A percentile compares a stretch with the other conserved stretches of the same genome.
phyloP scores from a whole-genome alignment of 345 rosid genomes.

The Cardamine occulta region DNA sequence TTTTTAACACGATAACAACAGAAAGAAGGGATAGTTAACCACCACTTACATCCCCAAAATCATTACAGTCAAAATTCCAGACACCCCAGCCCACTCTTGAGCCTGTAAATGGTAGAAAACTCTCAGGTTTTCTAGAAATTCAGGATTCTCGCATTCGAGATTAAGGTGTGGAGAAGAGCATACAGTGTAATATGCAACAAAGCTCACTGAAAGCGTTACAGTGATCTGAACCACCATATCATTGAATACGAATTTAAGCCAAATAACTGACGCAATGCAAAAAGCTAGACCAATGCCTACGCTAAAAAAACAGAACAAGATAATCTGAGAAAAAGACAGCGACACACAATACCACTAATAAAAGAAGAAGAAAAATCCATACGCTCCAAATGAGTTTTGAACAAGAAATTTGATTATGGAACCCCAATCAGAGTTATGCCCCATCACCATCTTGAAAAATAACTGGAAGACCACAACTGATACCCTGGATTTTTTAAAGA shows the following conservation, averaged over 20 bases:
- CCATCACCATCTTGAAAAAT: conserved; percentile 81
- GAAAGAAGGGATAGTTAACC: conserved; percentile 26
- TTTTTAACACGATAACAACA: not conserved
- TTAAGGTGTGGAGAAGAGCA: conserved; percentile 38
- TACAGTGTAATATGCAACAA: conserved; percentile 84
- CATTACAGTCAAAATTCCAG: conserved; percentile 96
- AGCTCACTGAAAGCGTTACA: conserved; percentile 91
- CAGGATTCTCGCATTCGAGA: conserved; percentile 4
- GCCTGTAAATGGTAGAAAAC: conserved; percentile 56
- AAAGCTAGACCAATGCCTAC: conserved; percentile 89
- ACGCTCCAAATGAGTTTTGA: conserved; percentile 87
- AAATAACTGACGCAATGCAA: conserved; percentile 81
- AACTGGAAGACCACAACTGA: conserved; percentile 92
- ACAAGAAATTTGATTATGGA: conserved; percentile 68
- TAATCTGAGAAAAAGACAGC: conserved; percentile 13
- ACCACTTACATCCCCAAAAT: conserved; percentile 86
- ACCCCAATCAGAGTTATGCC: conserved; percentile 57
- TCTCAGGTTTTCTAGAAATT: conserved; percentile 3
- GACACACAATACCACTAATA: not conserved
- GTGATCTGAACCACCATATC: conserved; percentile 89
- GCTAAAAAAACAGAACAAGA: conserved; percentile 52
- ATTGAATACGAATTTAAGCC: conserved; percentile 87
- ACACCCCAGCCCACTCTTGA: conserved; percentile 77
- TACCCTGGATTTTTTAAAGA: conserved; percentile 56
- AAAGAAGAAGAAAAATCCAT: conserved; percentile 35